These are phyloP conservation scores for Erodium maritimum DNA, from an alignment of 345 rosid genomes.

Conservation along the genomic window DNA sequence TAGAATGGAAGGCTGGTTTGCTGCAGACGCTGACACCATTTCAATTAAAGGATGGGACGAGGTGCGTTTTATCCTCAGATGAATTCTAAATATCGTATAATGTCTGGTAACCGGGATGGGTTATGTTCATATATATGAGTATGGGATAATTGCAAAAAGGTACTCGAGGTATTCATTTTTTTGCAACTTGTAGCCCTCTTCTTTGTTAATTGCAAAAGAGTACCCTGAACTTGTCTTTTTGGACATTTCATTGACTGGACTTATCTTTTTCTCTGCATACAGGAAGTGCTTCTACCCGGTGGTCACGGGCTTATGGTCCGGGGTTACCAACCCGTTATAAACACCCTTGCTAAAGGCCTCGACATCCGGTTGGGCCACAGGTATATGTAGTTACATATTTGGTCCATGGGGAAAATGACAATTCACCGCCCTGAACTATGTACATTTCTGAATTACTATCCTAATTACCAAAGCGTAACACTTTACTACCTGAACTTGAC, in stretches of 20 bases:
- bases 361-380: constrained; percentile 78
- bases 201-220: too few relatives aligned
- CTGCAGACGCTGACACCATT: constrained; percentile 92
- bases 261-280: constrained; percentile 8
- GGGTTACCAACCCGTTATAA: constrained; percentile 93
- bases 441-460: too few relatives aligned
- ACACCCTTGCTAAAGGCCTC: constrained; percentile 89
- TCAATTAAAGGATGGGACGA: constrained; percentile 85
- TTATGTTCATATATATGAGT: too few relatives aligned
- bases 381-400: constrained; percentile 18
- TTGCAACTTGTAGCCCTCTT: too few relatives aligned
- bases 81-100: neutral
- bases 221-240: too few relatives aligned
- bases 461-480: too few relatives aligned
- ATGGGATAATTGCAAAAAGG: too few relatives aligned
- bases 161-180: too few relatives aligned
- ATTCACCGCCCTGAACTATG: too few relatives aligned
- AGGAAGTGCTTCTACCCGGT: constrained; percentile 90
- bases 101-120: too few relatives aligned
- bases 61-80: constrained; percentile 17
- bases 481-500: too few relatives aligned
- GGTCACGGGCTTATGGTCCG: constrained; percentile 98
- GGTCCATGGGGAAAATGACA: too few relatives aligned
- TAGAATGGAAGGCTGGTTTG: constrained; percentile 99
- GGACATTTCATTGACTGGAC: neutral